phyloP scores from a whole-genome alignment of 257 asterid genomes.

The Plantago elongata region DNA sequence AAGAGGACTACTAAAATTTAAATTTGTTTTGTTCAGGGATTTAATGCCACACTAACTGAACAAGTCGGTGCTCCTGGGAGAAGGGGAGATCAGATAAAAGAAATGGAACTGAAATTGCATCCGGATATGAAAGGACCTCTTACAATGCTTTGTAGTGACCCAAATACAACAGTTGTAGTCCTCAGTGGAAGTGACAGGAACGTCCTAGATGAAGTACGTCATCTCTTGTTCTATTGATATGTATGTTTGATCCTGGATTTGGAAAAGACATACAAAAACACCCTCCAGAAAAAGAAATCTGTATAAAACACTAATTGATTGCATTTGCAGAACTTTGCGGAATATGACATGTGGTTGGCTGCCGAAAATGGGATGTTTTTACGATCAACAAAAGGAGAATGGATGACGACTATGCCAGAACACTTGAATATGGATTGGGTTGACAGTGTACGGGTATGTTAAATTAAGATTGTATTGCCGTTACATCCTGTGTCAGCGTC shows the following conservation, averaged over 20 bases:
- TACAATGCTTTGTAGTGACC: slow-evolving; percentile 63
- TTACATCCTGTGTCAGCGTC: slow-evolving; percentile 15
- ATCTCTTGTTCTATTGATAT: slow-evolving; percentile 7
- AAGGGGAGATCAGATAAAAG: slow-evolving; percentile 92
- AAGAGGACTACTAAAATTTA: slow-evolving; percentile 5
- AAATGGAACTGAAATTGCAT: slow-evolving; percentile 90
- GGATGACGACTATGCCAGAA: slow-evolving; percentile 99
- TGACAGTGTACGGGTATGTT: slow-evolving; percentile 73
- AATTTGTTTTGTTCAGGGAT: slow-evolving; percentile 52
- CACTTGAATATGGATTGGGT: slow-evolving; percentile 97
- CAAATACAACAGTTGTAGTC: slow-evolving; percentile 78
- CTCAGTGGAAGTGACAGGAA: slow-evolving; percentile 88
- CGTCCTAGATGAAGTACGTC: slow-evolving; percentile 68
- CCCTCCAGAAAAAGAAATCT: not conserved
- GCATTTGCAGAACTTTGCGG: slow-evolving; percentile 73
- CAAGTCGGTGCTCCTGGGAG: slow-evolving; percentile 74
- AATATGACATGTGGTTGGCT: slow-evolving; percentile 93
- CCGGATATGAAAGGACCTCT: slow-evolving; percentile 72
- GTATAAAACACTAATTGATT: slow-evolving; percentile 9
- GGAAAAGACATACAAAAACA: not conserved
- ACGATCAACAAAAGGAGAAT: slow-evolving; percentile 70
- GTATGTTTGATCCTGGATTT: not conserved
- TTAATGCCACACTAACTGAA: slow-evolving; percentile 82
- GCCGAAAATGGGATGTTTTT: slow-evolving; percentile 98
- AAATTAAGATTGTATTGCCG: slow-evolving; percentile 15